Base-by-base conservation (phyloP, 192 early-diverging fungal species). In the Entomortierella lignicola region DNA sequence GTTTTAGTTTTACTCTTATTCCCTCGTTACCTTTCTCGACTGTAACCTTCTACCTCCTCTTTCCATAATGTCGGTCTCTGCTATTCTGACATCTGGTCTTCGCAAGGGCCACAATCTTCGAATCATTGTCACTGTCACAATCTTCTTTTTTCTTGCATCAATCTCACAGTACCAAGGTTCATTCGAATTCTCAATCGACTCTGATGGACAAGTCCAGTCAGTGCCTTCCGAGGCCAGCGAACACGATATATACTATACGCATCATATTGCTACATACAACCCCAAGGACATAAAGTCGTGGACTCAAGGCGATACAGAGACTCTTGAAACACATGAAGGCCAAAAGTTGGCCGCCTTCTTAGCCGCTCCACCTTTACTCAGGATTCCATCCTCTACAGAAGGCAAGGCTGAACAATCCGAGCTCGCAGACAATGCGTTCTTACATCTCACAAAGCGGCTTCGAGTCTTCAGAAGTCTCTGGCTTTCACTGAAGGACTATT, bases 151-250 rank as follows among this genome's bases (percentile, higher is more conserved):
- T 23, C 50, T 79, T 12, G 75, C 67, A 2, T 79, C 75, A 25
- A 51, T 70, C 13, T 79, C 75, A 4, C 60, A 68, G 17, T 79
- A 79, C 57, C 75, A 79, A 8, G 75, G 66, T 29, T 70, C 75
- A 5, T 47, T 70, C 34, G 75, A 79, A 18, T 70, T 69, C 32
- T 70, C 67, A 8, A 79, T 70, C 37, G 75, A 69, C 26, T 67
- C 69, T 10, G 75, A 79, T 29, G 75, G 75, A 21, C 61, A 70
- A 21, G 75, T 79, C 44, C 67, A 79, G 57, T 66, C 75, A 1
- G 30, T 69, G 18, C 66, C 66, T 21, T 21, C 53, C 2, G 30
- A 52, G 2, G 53, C 20, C 26, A 20, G 34, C 4, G 64, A 74
- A 21, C 39, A 63, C 61, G 47, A 77, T 41, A 43, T 77, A 8